Conservation (phyloP, 1,284 basidiomycete genomes). For the Apiotrichum gracile region DNA sequence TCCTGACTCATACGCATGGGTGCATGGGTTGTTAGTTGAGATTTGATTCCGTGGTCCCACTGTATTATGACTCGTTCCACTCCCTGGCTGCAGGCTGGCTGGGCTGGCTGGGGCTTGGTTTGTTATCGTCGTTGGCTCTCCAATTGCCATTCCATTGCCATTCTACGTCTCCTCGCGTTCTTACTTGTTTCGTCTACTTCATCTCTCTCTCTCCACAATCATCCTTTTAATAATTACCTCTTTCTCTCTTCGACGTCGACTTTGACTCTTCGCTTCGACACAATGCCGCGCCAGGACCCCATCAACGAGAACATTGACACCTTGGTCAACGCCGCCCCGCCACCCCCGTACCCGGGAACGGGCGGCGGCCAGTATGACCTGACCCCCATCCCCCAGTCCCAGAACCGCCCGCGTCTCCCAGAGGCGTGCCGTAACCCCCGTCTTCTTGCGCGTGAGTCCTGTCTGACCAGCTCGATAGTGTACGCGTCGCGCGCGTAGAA, state of each 20-base stretch:
- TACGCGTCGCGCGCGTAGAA: no score
- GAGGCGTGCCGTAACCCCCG: conserved; percentile 34
- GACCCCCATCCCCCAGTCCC: conserved; percentile 31
- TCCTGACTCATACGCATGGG: no score
- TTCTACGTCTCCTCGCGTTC: no score
- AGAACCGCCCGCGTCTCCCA: conserved; percentile 40
- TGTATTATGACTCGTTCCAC: no score
- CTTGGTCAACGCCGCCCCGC: conserved; percentile 25
- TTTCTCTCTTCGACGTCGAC: no score
- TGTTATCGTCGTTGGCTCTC: no score
- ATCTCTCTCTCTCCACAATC: not conserved
- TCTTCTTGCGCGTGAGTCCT: conserved; percentile 26
- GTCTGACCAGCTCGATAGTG: not conserved
- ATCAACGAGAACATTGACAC: conserved; percentile 21
- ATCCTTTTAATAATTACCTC: not conserved
- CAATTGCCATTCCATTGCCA: no score
- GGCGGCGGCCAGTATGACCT: conserved; percentile 24
- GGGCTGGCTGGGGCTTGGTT: no score
- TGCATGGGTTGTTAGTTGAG: no score
- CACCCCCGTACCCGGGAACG: conserved; percentile 34
- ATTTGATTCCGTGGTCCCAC: no score
- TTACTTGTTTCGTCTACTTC: not conserved
- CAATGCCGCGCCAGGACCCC: conserved; percentile 7
- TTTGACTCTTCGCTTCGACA: no score
- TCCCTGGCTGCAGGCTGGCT: no score